Conservation (phyloP, 2,329 filamentous ascomycete species). For the Microsporum audouinii region DNA sequence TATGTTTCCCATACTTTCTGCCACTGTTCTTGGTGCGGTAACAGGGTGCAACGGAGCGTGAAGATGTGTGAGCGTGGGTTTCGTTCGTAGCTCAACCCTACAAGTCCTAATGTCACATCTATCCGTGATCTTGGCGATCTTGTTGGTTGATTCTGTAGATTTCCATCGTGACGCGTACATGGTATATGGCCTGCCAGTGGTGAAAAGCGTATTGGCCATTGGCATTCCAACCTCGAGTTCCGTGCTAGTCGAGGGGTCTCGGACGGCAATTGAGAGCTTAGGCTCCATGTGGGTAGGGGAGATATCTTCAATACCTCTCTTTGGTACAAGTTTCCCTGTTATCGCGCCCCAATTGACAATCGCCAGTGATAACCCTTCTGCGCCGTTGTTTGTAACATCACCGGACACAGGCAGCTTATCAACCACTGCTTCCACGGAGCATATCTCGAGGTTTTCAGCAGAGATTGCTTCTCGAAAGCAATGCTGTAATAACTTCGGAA, state of each 20-base stretch:
- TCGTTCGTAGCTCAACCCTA: slow-evolving; percentile 16
- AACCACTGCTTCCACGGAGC: slow-evolving; percentile 28
- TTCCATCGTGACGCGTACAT: slow-evolving; percentile 29
- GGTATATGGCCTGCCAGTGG: slow-evolving; percentile 33
- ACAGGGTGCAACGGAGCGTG: slow-evolving; percentile 28
- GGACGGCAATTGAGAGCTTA: slow-evolving; percentile 23
- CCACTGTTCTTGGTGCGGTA: slow-evolving; percentile 27
- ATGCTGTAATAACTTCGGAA: slow-evolving; percentile 22
- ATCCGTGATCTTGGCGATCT: slow-evolving; percentile 18
- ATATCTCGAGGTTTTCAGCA: slow-evolving; percentile 11
- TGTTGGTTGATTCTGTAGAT: not conserved
- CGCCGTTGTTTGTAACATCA: slow-evolving; percentile 13
- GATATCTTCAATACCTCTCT: slow-evolving; percentile 22
- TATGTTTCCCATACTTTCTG: slow-evolving; percentile 35
- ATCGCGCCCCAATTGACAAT: slow-evolving; percentile 19
- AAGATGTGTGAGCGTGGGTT: slow-evolving; percentile 16
- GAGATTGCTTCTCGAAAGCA: slow-evolving; percentile 16
- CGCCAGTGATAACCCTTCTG: slow-evolving; percentile 28
- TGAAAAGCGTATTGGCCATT: slow-evolving; percentile 33
- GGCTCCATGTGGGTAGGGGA: slow-evolving; percentile 22
- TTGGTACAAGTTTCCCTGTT: slow-evolving; percentile 21
- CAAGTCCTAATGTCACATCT: slow-evolving; percentile 25
- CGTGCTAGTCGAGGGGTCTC: slow-evolving; percentile 7
- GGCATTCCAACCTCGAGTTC: slow-evolving; percentile 27
- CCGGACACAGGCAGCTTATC: slow-evolving; percentile 25